These are phyloP conservation scores for Fraxinus angustifolia DNA, from an alignment of 305 asterid genomes.

Conservation along the genomic window DNA sequence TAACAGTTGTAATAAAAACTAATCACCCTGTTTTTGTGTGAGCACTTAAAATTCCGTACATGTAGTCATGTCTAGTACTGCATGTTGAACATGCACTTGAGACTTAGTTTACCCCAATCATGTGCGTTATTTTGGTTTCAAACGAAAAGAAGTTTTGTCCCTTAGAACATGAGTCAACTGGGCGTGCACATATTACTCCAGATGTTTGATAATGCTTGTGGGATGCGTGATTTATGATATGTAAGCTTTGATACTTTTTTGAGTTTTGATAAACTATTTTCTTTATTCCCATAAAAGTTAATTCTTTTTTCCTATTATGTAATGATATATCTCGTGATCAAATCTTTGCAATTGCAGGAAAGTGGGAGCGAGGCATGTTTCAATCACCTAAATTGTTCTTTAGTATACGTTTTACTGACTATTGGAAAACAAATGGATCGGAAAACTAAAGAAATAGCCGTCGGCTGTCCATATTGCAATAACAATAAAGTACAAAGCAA, in stretches of 20 bases:
- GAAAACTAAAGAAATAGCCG: background rate
- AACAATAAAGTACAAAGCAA: background rate
- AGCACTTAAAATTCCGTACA: background rate
- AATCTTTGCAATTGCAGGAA: background rate
- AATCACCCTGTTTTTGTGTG: background rate
- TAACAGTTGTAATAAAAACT: slow-evolving; percentile 10
- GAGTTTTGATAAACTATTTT: background rate
- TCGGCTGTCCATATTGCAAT: background rate
- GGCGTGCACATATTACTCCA: background rate
- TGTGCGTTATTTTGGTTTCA: slow-evolving; percentile 26
- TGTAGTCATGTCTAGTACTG: background rate
- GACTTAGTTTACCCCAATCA: background rate
- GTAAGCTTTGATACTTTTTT: background rate
- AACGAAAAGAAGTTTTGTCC: background rate
- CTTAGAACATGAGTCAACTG: background rate
- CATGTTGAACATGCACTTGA: background rate
- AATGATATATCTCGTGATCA: background rate
- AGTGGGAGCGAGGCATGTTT: background rate
- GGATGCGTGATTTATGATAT: background rate
- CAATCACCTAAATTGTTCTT: background rate
- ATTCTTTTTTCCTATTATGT: background rate
- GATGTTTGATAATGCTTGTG: background rate
- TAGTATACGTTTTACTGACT: background rate
- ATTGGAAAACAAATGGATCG: background rate
- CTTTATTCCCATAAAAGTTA: background rate